phyloP scores from a whole-genome alignment of 2,329 filamentous ascomycete genomes.

The Chaetomium strumarium region DNA sequence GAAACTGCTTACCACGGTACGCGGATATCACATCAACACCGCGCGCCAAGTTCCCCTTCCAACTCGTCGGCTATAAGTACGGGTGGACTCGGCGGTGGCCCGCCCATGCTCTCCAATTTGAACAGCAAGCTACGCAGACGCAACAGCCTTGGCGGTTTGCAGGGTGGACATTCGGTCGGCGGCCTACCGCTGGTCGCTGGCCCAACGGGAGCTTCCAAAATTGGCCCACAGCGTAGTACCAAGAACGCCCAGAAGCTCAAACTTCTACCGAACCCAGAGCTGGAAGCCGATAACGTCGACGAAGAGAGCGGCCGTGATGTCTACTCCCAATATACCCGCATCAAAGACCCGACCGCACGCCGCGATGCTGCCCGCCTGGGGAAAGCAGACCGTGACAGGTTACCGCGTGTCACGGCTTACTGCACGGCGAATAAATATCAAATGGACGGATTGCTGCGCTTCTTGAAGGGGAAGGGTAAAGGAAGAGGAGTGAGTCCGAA shows the following conservation, averaged over 20 bases:
- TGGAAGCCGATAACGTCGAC: slow-evolving; percentile 67
- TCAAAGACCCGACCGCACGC: slow-evolving; percentile 91
- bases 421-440: slow-evolving; percentile 91
- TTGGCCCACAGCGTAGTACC: slow-evolving; percentile 89
- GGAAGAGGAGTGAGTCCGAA: slow-evolving; percentile 78
- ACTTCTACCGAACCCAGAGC: slow-evolving; percentile 84
- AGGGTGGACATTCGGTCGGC: slow-evolving; percentile 33
- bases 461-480: slow-evolving; percentile 77
- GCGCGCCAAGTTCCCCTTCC: slow-evolving; percentile 31
- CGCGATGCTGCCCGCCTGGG: slow-evolving; percentile 87
- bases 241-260: slow-evolving; percentile 97
- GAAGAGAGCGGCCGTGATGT: slow-evolving; percentile 93
- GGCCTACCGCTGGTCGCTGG: slow-evolving; percentile 22
- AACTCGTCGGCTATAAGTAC: slow-evolving; percentile 34
- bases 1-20: slow-evolving; percentile 31
- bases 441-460: slow-evolving; percentile 83
- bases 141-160: slow-evolving; percentile 69
- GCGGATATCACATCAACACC: slow-evolving; percentile 25
- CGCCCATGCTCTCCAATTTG: slow-evolving; percentile 67
- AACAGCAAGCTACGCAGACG: slow-evolving; percentile 83
- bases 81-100: slow-evolving; percentile 37
- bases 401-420: slow-evolving; percentile 93
- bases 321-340: slow-evolving; percentile 94
- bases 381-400: slow-evolving; percentile 80
- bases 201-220: slow-evolving; percentile 54